phyloP scores from a whole-genome alignment of 2,329 filamentous ascomycete genomes.

The Claviceps paspali region DNA sequence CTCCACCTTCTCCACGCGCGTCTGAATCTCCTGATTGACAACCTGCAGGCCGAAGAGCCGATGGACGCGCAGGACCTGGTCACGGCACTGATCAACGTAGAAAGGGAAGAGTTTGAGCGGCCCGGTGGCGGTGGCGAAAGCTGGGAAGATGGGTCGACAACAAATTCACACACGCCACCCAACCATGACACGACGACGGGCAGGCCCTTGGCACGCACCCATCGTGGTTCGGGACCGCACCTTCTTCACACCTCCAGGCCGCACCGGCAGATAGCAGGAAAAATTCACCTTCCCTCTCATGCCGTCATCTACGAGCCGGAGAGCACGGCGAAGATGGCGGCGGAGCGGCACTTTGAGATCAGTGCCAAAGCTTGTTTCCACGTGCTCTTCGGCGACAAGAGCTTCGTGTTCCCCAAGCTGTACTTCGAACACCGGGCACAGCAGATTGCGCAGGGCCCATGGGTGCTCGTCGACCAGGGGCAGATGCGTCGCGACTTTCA shows the following conservation, averaged over 20 bases:
- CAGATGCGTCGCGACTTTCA: constrained; percentile 64
- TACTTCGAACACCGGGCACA: constrained; percentile 71
- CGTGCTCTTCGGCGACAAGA: constrained; percentile 91
- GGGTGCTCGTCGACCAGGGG: constrained; percentile 55
- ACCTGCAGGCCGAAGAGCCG: constrained; percentile 57
- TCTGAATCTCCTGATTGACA: constrained; percentile 72
- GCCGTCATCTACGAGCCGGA: constrained; percentile 74
- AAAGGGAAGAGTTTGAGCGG: constrained; percentile 42
- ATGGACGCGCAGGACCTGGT: constrained; percentile 56
- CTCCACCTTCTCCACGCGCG: constrained; percentile 67
- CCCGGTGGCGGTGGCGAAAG: constrained; percentile 65
- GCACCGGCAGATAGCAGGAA: constrained; percentile 33
- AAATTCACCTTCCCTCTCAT: constrained; percentile 68
- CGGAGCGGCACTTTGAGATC: constrained; percentile 74
- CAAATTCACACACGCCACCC: constrained; percentile 47
- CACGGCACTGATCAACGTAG: constrained; percentile 58
- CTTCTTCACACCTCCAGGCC: constrained; percentile 19
- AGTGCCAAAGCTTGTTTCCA: constrained; percentile 92
- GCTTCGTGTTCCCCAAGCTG: constrained; percentile 80
- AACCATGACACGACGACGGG: constrained; percentile 32
- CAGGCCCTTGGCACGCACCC: constrained; percentile 20
- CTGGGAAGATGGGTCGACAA: constrained; percentile 68
- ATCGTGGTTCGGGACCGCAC: too few species aligned
- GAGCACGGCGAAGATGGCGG: constrained; percentile 59
- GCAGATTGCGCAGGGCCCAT: constrained; percentile 74